These are phyloP conservation scores for Cymbopogon citratus DNA, from an alignment of 176 grass and related monocot species.

Conservation along the genomic window DNA sequence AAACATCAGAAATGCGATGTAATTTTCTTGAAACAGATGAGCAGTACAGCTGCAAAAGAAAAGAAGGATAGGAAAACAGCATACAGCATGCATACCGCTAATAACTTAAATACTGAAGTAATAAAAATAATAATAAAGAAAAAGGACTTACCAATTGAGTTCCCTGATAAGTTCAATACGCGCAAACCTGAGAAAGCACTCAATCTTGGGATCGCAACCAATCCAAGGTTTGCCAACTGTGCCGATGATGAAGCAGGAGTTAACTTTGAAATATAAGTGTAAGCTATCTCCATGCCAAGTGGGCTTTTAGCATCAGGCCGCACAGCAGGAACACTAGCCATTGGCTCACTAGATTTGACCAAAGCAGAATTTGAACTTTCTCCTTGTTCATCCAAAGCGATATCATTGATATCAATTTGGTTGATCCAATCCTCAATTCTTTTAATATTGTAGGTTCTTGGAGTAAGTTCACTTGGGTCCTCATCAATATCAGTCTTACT, in stretches of 20 bases:
- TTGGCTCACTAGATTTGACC: conserved; percentile 18
- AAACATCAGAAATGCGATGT: conserved; percentile 11
- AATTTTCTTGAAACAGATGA: conserved; percentile 15
- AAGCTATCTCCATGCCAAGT: conserved; percentile 81
- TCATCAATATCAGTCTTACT: conserved; percentile 15
- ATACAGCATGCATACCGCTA: background rate
- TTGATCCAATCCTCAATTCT: conserved; percentile 87
- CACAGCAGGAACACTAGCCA: conserved; percentile 30
- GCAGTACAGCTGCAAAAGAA: background rate
- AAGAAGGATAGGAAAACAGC: background rate
- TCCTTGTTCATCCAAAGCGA: conserved; percentile 44
- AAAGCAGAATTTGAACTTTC: conserved; percentile 42
- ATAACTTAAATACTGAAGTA: background rate
- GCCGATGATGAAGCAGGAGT: conserved; percentile 68
- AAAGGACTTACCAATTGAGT: conserved; percentile 59
- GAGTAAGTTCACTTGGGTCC: conserved; percentile 35
- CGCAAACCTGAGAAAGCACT: conserved; percentile 65
- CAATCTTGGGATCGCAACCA: conserved; percentile 70
- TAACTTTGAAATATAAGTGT: conserved; percentile 86
- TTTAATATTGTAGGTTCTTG: conserved; percentile 55
- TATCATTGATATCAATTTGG: conserved; percentile 54
- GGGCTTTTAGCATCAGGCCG: conserved; percentile 49
- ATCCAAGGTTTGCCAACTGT: conserved; percentile 59
- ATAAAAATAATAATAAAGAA: conserved; percentile 11
- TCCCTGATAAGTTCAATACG: conserved; percentile 74